A percentile compares a stretch with the other conserved stretches of the same genome.
phyloP scores from a whole-genome alignment of 768 basidiomycete genomes.

The Phaffia australis region DNA sequence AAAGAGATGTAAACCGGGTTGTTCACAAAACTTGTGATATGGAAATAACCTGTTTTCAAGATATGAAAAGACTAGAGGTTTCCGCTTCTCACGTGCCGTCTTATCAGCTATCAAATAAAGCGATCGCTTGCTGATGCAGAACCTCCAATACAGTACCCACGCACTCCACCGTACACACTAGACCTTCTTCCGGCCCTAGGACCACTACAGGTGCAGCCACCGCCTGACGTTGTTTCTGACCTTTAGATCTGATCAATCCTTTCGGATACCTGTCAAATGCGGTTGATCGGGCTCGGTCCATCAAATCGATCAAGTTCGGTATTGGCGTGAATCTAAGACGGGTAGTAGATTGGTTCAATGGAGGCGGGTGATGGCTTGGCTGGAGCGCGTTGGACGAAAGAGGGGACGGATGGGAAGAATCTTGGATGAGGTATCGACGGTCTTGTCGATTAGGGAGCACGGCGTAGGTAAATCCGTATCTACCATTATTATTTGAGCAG shows the following conservation, averaged over 20 bases:
- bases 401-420: conserved; percentile 9
- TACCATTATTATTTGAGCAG: neutral
- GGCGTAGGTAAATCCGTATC: conserved; percentile 11
- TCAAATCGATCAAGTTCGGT: neutral
- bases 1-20: no score
- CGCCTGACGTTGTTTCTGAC: no score
- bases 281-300: neutral
- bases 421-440: conserved; percentile 19
- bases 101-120: no score
- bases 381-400: neutral
- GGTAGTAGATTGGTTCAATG: no score
- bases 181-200: neutral
- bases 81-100: no score
- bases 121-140: no score
- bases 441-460: conserved; percentile 3
- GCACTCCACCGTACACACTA: conserved; percentile 6
- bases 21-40: no score
- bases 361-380: no score
- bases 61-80: no score
- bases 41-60: no score
- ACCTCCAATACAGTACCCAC: no score
- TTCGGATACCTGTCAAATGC: no score
- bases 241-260: neutral
- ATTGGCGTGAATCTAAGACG: conserved; percentile 1
- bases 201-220: conserved; percentile 6